Evolutionary conservation across 768 basidiomycete genomes (phyloP), one percentile per base, ranked within the genome.

Genomic region (Cystofilobasidium bisporidii): DNA sequence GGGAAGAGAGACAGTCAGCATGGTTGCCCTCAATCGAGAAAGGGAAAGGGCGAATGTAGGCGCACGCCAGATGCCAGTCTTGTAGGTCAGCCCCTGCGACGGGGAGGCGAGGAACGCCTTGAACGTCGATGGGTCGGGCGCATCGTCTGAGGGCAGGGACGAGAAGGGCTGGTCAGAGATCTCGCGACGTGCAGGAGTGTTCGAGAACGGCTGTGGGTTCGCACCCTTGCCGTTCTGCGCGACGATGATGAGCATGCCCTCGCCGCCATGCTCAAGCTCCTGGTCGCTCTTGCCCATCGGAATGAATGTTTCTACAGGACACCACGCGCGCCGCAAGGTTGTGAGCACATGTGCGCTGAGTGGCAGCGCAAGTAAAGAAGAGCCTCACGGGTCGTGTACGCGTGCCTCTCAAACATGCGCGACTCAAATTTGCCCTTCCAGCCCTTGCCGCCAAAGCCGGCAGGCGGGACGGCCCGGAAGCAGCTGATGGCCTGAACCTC

Each of bases 21-120:
- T 26, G 11, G n/a, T n/a, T 36, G 36, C 36, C 6, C 6, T 36
- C 36, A 12, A 36, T 5, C 36, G 36, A 5, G 6, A 12, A 36
- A 86, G n/a, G n/a, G n/a, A n/a, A n/a, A n/a, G n/a, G n/a, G n/a
- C n/a, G n/a, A n/a, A n/a, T n/a, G n/a, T n/a, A n/a, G n/a, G n/a
- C 91, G 82, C 72, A 94, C 91, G 93, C 93, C 96, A 97, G 50
- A 91, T 80, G 3, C 84, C 89, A 2, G 82, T 82, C 70, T 86
- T 80, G 76, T 97, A 99, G 30, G 87, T 82, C 59, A 98, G 83
- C 0, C 92, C 96, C 75, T 99, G 94, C 0, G 84, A 82, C 1
- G 84, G 80, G 55, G 80, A 85, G 0, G 90, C 92, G 53, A 87
- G 73, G 77, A 98, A 99, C 3, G 90, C 92, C 65, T 86, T 83